Conservation (phyloP, 2,329 filamentous ascomycete genomes). For the Sporothrix variecibatus region DNA sequence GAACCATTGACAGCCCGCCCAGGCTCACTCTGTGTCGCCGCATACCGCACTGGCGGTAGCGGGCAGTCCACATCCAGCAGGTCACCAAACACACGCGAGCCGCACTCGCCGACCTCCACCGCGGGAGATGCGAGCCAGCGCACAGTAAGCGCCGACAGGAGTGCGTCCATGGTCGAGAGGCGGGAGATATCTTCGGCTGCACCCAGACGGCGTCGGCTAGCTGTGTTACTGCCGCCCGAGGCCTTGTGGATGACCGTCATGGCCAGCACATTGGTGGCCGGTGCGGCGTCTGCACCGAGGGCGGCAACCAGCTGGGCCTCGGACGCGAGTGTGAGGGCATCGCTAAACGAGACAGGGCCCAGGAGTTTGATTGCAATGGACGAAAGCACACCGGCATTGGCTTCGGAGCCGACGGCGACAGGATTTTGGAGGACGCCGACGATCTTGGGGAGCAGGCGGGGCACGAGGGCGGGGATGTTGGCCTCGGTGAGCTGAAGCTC, state of each 20-base stretch:
- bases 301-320: conserved; percentile 54
- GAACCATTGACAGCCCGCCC: conserved; percentile 27
- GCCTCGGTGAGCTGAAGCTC: conserved; percentile 61
- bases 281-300: conserved; percentile 54
- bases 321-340: conserved; percentile 54
- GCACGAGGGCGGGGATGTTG: conserved; percentile 56
- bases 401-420: conserved; percentile 39
- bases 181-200: conserved; percentile 48
- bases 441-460: conserved; percentile 55
- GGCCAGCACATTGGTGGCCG: conserved; percentile 60
- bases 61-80: conserved; percentile 59
- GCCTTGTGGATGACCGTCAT: conserved; percentile 60
- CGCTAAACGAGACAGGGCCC: conserved; percentile 53
- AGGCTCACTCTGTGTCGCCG: neutral
- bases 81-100: conserved; percentile 52
- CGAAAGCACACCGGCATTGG: conserved; percentile 44
- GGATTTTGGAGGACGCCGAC: conserved; percentile 50
- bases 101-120: conserved; percentile 58
- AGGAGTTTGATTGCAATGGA: conserved; percentile 59
- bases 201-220: neutral
- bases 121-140: conserved; percentile 57
- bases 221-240: conserved; percentile 36
- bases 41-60: conserved; percentile 35
- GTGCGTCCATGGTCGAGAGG: conserved; percentile 50
- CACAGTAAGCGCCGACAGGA: conserved; percentile 52